Percentiles rank a stretch among this genome's conserved stretches.
Conservation (phyloP, 2,329 filamentous ascomycete genomes). For the Lasiodiplodia hormozganensis region DNA sequence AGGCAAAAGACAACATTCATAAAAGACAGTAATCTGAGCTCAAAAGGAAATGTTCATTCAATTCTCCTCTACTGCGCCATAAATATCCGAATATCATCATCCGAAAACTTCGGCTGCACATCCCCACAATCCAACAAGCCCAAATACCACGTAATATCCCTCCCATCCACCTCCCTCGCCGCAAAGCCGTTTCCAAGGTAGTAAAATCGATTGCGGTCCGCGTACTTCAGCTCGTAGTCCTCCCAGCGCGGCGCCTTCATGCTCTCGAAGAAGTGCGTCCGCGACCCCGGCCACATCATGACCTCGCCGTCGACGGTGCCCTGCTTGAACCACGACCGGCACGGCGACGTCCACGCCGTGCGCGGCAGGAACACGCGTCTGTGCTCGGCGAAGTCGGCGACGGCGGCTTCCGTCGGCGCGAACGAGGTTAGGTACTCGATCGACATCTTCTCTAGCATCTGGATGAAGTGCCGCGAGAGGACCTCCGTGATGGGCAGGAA, state of each 20-base stretch:
- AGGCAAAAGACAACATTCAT: no score
- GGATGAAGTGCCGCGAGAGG: neutral
- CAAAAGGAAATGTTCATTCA: no score
- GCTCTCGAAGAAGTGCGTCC: conserved; percentile 46
- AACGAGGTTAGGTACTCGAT: conserved; percentile 41
- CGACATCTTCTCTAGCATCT: conserved; percentile 9
- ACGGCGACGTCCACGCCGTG: conserved; percentile 43
- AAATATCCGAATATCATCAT: neutral
- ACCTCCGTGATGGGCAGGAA: neutral
- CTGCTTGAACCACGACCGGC: conserved; percentile 45
- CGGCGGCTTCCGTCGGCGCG: conserved; percentile 41
- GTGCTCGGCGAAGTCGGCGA: conserved; percentile 40
- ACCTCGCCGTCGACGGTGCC: conserved; percentile 43
- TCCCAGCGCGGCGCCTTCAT: conserved; percentile 52
- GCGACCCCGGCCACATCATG: conserved; percentile 43
- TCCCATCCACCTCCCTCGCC: conserved; percentile 43
- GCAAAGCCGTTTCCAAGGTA: conserved; percentile 55
- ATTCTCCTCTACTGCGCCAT: neutral
- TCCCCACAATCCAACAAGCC: conserved; percentile 25
- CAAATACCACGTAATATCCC: conserved; percentile 47
- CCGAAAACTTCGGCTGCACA: neutral
- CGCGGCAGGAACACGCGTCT: conserved; percentile 35
- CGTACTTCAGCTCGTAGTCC: conserved; percentile 54
- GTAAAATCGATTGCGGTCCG: conserved; percentile 48
- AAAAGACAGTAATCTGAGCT: no score